Evolutionary conservation across 306 rosid genomes (phyloP), one percentile per base, ranked within the genome.

Genomic region (Begonia fuchsioides): DNA sequence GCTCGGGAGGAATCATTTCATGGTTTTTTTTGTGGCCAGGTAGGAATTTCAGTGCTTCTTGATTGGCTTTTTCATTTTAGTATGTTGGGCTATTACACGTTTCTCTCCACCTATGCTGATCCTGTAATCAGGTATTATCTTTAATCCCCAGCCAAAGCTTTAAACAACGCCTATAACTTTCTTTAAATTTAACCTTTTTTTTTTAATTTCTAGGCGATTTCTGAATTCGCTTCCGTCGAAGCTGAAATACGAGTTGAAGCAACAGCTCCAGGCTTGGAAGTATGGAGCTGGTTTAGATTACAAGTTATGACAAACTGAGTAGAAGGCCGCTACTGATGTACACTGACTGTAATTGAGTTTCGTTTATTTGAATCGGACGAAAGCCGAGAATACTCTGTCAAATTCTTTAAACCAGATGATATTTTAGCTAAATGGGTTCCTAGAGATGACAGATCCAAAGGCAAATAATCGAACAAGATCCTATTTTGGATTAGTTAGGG

Each of bases 201-300:
- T 61, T 40, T 62, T 16, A 32, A 32, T 45, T 72, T 54, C 58
- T 40, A 90, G 97, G 90, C 64, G 77, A 15, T 65, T 71, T 44
- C 60, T 90, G 35, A 57, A 64, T 46, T 15, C 70, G 55, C 32
- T 84, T 54, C 78, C 95, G 12, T 60, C 94, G 16, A 49, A 84
- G 68, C 52, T 15, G 68, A 76, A 68, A 35, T 90, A 76, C 55
- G 70, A 60, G 67, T 84, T 84, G 95, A 81, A 66, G 54, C 64
- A 86, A 63, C 76, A 65, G 47, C 93, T 90, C 0, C 94, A 90
- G 68, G 78, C 97, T 52, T 90, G 97, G 95, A 90, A 81, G 69
- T 81, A 84, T 59, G 97, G 97, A 57, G 80, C 97, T 62, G 95
- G 97, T 57, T 77, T 90, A 62, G 97, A 84, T 68, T 81, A 76